Evolutionary conservation across 108 stramenopile species (phyloP), one percentile per base, ranked within the genome.

Genomic region (Skeletonema potamos): DNA sequence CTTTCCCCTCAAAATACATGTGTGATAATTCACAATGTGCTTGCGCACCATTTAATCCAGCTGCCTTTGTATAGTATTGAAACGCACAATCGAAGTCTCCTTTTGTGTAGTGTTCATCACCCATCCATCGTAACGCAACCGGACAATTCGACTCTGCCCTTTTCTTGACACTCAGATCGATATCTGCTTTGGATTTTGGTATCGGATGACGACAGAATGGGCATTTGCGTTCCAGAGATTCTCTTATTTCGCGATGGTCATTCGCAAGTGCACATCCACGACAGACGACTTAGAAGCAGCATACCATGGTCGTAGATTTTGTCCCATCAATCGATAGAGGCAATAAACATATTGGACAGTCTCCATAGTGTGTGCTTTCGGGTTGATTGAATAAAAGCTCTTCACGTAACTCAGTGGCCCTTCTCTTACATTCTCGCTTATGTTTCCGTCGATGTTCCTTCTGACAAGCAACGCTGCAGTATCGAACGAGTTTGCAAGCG

Each of bases 381-480:
- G 37, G 37, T 15, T 39, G 37, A 12, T 39, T 39, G 13, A 39
- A 39, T 0, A 39, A 15, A 0, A 39, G 37, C 37, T 39, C 37
- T 13, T 39, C 37, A 39, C 37, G 37, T 3, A 39, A 39, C 12
- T 39, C 13, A 39, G 37, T 13, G 13, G 37, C 37, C 37, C 13
- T 39, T 39, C 18, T 56, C 27, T 56, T 56, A 30, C 55, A 56
- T 56, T 56, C 55, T 30, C 27, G 26, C 1, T 56, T 56, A 30
- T 56, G 55, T 26, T 30, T 56, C 55, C 13, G 55, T 0, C 55
- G 17, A 12, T 56, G 55, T 11, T 26, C 26, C 27, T 27, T 30
- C 55, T 56, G 55, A 30, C 55, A 56, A 26, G 26, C 55, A 27
- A 26, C 27, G 55, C 55, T 56, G 55, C 55, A 56, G 18, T 56